Evolutionary conservation across 2,329 filamentous ascomycete species (phyloP).

Genomic region (Fusarium buxicola): DNA sequence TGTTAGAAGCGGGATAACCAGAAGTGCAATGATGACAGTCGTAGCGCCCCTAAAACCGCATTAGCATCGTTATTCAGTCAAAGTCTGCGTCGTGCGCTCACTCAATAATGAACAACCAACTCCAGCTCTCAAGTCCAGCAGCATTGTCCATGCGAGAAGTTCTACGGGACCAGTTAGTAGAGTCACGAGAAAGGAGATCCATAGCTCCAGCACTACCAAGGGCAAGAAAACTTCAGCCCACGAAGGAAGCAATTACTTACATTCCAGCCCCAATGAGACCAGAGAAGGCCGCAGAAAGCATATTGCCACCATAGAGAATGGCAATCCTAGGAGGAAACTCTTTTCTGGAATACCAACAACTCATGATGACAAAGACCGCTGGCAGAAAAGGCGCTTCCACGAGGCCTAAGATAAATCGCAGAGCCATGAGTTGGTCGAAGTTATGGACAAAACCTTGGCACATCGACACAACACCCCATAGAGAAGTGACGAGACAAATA

Average conservation of each 20-base stretch:
- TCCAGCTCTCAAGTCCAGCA: slow-evolving; percentile 71
- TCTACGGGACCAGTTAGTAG: too few relatives aligned
- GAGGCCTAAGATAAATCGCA: slow-evolving; percentile 21
- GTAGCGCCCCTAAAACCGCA: too few relatives aligned
- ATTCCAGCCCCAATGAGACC: slow-evolving; percentile 68
- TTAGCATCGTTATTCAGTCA: not conserved
- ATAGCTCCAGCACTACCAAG: too few relatives aligned
- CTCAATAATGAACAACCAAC: slow-evolving; percentile 45
- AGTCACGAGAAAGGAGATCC: too few relatives aligned
- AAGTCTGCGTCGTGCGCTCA: fast-evolving
- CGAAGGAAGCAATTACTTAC: slow-evolving; percentile 59
- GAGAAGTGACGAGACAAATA: not conserved
- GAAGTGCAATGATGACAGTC: not conserved
- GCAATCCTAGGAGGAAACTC: slow-evolving; percentile 75
- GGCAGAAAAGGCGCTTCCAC: slow-evolving; percentile 20
- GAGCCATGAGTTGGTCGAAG: slow-evolving; percentile 9
- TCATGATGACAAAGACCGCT: not conserved
- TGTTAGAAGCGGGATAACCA: not conserved
- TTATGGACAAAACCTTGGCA: slow-evolving; percentile 45
- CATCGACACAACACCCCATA: slow-evolving; percentile 44
- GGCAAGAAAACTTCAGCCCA: slow-evolving; percentile 39
- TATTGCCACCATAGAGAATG: slow-evolving; percentile 73
- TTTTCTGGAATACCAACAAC: slow-evolving; percentile 55
- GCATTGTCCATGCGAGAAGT: slow-evolving; percentile 67
- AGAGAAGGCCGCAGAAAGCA: slow-evolving; percentile 79